Conservation (phyloP, 768 basidiomycete species). For the Collybia sp. region DNA sequence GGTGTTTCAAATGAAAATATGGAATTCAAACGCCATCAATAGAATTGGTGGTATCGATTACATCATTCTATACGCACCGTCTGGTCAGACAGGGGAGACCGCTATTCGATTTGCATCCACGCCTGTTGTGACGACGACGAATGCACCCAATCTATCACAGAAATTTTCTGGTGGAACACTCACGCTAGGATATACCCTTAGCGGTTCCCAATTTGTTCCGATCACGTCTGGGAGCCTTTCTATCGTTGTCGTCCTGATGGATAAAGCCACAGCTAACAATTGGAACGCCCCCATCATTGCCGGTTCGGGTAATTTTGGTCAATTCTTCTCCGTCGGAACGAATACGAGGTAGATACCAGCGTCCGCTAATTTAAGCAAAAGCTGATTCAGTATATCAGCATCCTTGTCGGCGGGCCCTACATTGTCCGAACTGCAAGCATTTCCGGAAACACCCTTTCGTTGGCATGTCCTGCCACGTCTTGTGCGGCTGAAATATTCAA, state of each 20-base stretch:
- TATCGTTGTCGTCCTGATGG: constrained; percentile 32
- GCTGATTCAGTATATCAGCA: constrained; percentile 15
- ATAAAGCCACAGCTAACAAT: constrained; percentile 41
- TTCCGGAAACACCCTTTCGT: constrained; percentile 23
- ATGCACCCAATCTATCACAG: constrained; percentile 23
- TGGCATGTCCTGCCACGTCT: constrained; percentile 19
- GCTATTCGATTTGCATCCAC: constrained; percentile 27
- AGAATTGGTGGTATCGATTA: constrained; percentile 39
- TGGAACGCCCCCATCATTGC: constrained; percentile 47
- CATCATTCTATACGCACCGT: constrained; percentile 36
- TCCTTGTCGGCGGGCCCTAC: constrained; percentile 50
- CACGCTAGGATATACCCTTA: constrained; percentile 32
- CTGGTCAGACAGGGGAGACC: constrained; percentile 40
- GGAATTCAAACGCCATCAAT: too few species aligned
- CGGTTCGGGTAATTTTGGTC: constrained; percentile 27
- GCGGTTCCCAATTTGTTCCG: constrained; percentile 27
- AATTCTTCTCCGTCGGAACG: constrained; percentile 41
- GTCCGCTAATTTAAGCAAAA: not conserved
- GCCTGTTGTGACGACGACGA: constrained; percentile 20
- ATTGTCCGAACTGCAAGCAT: constrained; percentile 46
- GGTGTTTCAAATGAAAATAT: not conserved
- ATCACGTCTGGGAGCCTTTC: constrained; percentile 20
- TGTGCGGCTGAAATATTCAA: not conserved
- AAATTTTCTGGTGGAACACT: constrained; percentile 29
- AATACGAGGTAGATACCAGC: constrained; percentile 30